Evolutionary conservation across 495 filamentous ascomycete species (phyloP), one percentile per base, ranked within the genome.

Genomic region (Neurospora tetrasperma): DNA sequence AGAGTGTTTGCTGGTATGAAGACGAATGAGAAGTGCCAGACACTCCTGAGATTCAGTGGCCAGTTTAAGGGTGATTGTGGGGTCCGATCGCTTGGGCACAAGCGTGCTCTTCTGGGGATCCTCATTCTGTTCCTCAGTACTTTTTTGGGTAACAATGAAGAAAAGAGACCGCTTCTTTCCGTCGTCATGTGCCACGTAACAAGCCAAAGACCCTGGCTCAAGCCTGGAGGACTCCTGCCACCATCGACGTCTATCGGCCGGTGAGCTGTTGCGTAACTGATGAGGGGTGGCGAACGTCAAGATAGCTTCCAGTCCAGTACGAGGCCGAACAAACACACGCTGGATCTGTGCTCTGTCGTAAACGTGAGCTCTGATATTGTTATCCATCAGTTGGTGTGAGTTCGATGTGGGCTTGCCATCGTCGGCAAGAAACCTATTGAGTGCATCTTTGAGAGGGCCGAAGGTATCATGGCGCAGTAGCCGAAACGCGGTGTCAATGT

Each of bases 401-500:
- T 66, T 70, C 2, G 46, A 71, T 5, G n/a, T 62, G 12, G 69
- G 43, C 48, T 74, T 27, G 59, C 71, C 35, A 73, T 80, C 70
- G 5, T 73, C 44, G 20, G 74, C 78, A 70, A 85, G 76, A 14
- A 86, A 79, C 5, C 78, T 70, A 11, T 80, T 80, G 14, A 90
- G 83, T 4, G 84, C 84, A 77, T 92, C 88, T 69, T 88, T 81
- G 4, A 93, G 81, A 71, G 88, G 87, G 1, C 90, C 89, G 5
- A 90, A 80, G 4, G 85, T 90, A 76, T 92, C 90, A 78, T 91
- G 89, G 7, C 90, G 83, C 7, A 92, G 80, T 4, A 93, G 84
- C 18, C 91, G 84, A 72, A 94, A 93, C 73, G 93, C 88, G 66
- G 88, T 80, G 75, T 95, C 91, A 4, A 95, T 79, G 4, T 92